Conservation (phyloP, 495 filamentous ascomycete species). For the Podospora pseudocomata region DNA sequence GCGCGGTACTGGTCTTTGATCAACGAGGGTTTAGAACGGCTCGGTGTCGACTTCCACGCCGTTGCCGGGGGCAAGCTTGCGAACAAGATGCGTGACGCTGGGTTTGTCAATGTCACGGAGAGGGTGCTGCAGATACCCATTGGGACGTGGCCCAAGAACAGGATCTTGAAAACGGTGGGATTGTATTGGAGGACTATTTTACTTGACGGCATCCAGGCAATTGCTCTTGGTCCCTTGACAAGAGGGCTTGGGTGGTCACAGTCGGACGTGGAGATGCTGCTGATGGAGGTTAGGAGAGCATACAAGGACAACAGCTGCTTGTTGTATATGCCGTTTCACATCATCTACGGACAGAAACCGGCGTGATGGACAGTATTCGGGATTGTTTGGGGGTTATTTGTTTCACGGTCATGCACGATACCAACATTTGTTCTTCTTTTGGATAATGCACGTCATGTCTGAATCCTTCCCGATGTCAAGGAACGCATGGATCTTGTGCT, state of each 20-base stretch:
- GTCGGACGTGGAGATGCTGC: slow-evolving; percentile 46
- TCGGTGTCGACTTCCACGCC: slow-evolving; percentile 51
- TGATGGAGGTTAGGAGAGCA: slow-evolving; percentile 44
- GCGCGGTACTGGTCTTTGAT: slow-evolving; percentile 48
- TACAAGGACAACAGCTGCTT: slow-evolving; percentile 43
- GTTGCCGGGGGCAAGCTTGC: slow-evolving; percentile 48
- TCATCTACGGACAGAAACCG: slow-evolving; percentile 50
- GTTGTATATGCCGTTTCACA: slow-evolving; percentile 50
- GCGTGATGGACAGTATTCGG: not conserved
- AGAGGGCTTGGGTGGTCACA: slow-evolving; percentile 48
- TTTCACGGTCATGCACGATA: not conserved
- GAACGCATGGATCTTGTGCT: not conserved
- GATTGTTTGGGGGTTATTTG: not conserved
- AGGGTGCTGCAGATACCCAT: slow-evolving; percentile 60
- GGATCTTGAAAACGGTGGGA: slow-evolving; percentile 60
- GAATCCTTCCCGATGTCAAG: not conserved
- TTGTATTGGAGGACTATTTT: slow-evolving; percentile 55
- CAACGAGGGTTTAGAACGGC: slow-evolving; percentile 38
- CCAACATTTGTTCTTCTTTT: not conserved
- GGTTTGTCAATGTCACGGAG: slow-evolving; percentile 59
- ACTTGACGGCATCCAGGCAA: slow-evolving; percentile 57
- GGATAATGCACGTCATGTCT: not conserved
- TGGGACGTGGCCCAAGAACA: slow-evolving; percentile 64
- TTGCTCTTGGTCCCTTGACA: slow-evolving; percentile 61
- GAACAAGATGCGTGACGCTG: slow-evolving; percentile 48